Evolutionary conservation across 2,329 filamentous ascomycete species (phyloP).

Genomic region (Penicillium capsulatum): DNA sequence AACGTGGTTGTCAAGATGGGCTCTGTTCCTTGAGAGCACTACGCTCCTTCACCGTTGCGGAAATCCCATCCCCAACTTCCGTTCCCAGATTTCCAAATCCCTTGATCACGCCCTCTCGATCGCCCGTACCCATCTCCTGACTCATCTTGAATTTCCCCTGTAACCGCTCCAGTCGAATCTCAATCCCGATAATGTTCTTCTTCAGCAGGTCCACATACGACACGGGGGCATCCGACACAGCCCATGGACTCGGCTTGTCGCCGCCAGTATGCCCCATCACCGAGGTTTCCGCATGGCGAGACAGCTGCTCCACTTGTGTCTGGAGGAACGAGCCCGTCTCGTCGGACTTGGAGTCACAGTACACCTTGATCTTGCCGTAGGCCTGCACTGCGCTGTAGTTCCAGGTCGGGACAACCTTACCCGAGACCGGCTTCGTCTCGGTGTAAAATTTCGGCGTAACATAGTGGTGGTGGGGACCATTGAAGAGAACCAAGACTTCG

Average conservation of each 20-base stretch:
- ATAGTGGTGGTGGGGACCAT: slow-evolving; percentile 56
- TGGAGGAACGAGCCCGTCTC: slow-evolving; percentile 52
- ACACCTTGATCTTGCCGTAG: slow-evolving; percentile 52
- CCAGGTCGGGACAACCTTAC: slow-evolving; percentile 67
- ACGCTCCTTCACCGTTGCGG: too few species aligned
- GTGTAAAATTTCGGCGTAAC: slow-evolving; percentile 65
- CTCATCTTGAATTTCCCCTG: slow-evolving; percentile 11
- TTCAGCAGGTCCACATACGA: slow-evolving; percentile 5
- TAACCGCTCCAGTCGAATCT: slow-evolving; percentile 3
- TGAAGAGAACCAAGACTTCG: slow-evolving; percentile 63
- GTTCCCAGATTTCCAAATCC: slow-evolving; percentile 2
- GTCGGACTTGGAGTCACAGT: slow-evolving; percentile 3
- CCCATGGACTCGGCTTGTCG: slow-evolving; percentile 1
- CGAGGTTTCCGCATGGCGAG: slow-evolving; percentile 41
- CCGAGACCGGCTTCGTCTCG: slow-evolving; percentile 59
- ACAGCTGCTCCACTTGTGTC: slow-evolving; percentile 28
- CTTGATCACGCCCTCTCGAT: slow-evolving; percentile 4
- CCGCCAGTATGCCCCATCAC: slow-evolving; percentile 50
- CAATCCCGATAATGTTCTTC: slow-evolving; percentile 9
- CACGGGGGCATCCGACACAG: slow-evolving; percentile 6
- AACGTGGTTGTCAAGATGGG: too few species aligned
- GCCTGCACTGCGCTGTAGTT: slow-evolving; percentile 62
- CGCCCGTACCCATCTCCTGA: slow-evolving; percentile 4
- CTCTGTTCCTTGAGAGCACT: too few species aligned
- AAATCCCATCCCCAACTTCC: too few species aligned